Evolutionary conservation across 176 grass and related monocot species (phyloP).

Genomic region (Oryza longistaminata): DNA sequence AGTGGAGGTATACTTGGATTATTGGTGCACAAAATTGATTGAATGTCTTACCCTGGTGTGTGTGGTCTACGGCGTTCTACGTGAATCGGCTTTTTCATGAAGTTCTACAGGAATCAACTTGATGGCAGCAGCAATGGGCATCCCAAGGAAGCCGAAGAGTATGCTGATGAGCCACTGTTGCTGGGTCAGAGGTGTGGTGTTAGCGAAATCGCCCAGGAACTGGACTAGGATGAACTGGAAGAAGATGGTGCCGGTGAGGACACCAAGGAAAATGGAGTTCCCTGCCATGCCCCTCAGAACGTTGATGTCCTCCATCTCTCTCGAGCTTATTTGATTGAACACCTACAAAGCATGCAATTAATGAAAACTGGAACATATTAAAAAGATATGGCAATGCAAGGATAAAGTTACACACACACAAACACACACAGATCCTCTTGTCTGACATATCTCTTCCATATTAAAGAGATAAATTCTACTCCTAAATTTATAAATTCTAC

Average conservation of each 20-base stretch:
- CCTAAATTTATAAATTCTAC: background rate
- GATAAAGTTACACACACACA: background rate
- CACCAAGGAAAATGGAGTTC: constrained; percentile 69
- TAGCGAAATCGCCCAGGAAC: constrained; percentile 84
- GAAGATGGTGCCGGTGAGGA: constrained; percentile 58
- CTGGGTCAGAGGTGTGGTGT: constrained; percentile 59
- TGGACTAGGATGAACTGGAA: constrained; percentile 89
- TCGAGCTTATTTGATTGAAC: constrained; percentile 89
- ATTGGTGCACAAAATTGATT: background rate
- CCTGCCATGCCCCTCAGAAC: constrained; percentile 64
- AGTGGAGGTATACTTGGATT: background rate
- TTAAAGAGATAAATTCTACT: too few species aligned
- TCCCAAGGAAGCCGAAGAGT: constrained; percentile 73
- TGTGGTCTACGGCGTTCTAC: background rate
- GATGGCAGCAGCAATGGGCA: constrained; percentile 78
- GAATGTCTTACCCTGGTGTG: background rate
- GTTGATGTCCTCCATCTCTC: constrained; percentile 84
- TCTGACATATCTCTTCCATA: background rate
- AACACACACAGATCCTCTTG: background rate
- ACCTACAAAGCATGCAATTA: constrained; percentile 44
- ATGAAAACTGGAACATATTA: background rate
- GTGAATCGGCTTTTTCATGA: constrained; percentile 6
- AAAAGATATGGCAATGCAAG: background rate
- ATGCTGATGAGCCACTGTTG: constrained; percentile 57
- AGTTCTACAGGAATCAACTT: constrained; percentile 62